Evolutionary conservation across 768 basidiomycete species (phyloP).

Genomic region (Panaeolus cyanescens): DNA sequence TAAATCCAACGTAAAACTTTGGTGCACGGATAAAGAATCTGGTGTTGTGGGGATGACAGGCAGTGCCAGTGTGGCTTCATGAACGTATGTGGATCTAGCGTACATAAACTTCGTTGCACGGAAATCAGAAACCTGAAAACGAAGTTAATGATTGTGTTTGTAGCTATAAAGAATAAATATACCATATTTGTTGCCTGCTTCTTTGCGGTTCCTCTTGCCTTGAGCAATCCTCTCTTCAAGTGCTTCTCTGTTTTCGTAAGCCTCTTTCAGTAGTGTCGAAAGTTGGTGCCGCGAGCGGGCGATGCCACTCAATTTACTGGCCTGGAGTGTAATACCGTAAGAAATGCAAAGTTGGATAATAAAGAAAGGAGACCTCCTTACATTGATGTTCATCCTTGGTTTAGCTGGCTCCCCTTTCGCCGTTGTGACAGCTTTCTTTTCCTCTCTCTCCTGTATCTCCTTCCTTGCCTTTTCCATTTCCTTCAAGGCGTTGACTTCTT

Average conservation of each 20-base stretch:
- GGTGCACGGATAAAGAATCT: slow-evolving; percentile 55
- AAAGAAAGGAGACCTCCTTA: slow-evolving; percentile 38
- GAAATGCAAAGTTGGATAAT: background rate
- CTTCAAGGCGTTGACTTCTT: slow-evolving; percentile 65
- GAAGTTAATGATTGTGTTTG: background rate
- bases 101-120: background rate
- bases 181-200: slow-evolving; percentile 93
- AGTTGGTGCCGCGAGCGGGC: slow-evolving; percentile 80
- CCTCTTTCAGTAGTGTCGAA: slow-evolving; percentile 78
- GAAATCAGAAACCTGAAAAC: slow-evolving; percentile 27
- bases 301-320: slow-evolving; percentile 68
- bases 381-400: slow-evolving; percentile 85
- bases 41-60: slow-evolving; percentile 74
- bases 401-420: slow-evolving; percentile 55
- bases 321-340: slow-evolving; percentile 38
- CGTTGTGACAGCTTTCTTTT: slow-evolving; percentile 72
- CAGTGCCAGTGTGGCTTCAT: slow-evolving; percentile 26
- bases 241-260: slow-evolving; percentile 80
- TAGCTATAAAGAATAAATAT: slow-evolving; percentile 19
- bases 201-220: slow-evolving; percentile 81
- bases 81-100: slow-evolving; percentile 10
- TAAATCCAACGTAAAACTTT: slow-evolving; percentile 44
- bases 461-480: slow-evolving; percentile 80
- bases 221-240: slow-evolving; percentile 85
- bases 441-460: slow-evolving; percentile 76